Conservation (phyloP, 169 alveolate species). For the Theileria parva region DNA sequence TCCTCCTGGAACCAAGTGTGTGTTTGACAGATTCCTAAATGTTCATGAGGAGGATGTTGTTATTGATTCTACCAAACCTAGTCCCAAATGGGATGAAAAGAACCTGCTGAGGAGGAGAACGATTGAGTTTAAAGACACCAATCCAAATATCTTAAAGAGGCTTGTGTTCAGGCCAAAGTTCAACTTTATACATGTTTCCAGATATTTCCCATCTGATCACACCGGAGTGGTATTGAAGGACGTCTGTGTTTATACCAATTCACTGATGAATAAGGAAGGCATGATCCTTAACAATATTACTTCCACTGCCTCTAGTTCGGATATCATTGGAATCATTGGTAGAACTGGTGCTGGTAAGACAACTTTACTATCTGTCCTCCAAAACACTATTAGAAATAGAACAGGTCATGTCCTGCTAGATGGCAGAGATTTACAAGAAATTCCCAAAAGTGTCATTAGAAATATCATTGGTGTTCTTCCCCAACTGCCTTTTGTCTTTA, state of each 20-base stretch:
- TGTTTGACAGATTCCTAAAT: not conserved
- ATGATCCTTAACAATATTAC: not conserved
- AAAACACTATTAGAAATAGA: too few relatives aligned
- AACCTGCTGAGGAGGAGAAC: not conserved
- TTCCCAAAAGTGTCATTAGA: not conserved
- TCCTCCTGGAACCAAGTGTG: not conserved
- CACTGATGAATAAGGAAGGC: too few relatives aligned
- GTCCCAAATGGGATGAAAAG: not conserved
- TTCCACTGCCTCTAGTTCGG: not conserved
- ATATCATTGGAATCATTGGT: too few relatives aligned
- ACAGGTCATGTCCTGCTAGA: too few relatives aligned
- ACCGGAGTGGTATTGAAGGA: too few relatives aligned
- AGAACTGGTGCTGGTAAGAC: too few relatives aligned
- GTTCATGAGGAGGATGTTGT: not conserved
- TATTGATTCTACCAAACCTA: not conserved
- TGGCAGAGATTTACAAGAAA: not conserved
- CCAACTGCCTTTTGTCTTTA: constrained; percentile 55
- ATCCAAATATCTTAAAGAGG: not conserved
- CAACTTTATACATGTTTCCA: not conserved
- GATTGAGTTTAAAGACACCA: not conserved
- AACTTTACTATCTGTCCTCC: too few relatives aligned
- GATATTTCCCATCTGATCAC: too few relatives aligned
- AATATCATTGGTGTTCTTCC: constrained; percentile 60
- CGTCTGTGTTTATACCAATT: too few relatives aligned
- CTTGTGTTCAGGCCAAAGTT: not conserved